These are phyloP conservation scores for Quercus robur DNA, from an alignment of 306 rosid species.

Conservation along the genomic window DNA sequence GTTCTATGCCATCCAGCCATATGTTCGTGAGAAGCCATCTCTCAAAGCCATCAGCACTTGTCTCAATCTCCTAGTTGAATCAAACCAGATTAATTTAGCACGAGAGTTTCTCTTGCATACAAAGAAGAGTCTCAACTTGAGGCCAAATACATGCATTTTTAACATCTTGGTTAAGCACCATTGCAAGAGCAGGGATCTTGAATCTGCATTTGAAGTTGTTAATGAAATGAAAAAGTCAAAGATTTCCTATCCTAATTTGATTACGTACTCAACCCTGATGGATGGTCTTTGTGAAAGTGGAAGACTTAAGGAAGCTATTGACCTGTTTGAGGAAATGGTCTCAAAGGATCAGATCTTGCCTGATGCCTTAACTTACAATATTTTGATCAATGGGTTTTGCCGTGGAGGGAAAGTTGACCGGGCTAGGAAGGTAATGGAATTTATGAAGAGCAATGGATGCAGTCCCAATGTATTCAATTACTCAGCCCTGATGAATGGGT, in stretches of 20 bases:
- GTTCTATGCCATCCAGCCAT: slow-evolving; percentile 55
- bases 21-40: slow-evolving; percentile 75
- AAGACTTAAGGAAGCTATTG: slow-evolving; percentile 72
- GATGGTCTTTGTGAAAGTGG: slow-evolving; percentile 70
- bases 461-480: slow-evolving; percentile 67
- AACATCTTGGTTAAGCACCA: slow-evolving; percentile 87
- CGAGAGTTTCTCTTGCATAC: slow-evolving; percentile 58
- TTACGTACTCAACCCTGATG: slow-evolving; percentile 83
- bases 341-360: slow-evolving; percentile 62
- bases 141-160: slow-evolving; percentile 75
- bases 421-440: slow-evolving; percentile 62
- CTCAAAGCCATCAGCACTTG: slow-evolving; percentile 75
- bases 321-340: slow-evolving; percentile 77
- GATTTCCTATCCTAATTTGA: slow-evolving; percentile 62
- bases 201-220: slow-evolving; percentile 74
- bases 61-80: slow-evolving; percentile 72
- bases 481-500: slow-evolving; percentile 67
- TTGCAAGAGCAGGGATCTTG: slow-evolving; percentile 70
- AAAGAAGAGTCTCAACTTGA: slow-evolving; percentile 41
- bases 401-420: slow-evolving; percentile 53
- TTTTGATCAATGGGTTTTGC: slow-evolving; percentile 74
- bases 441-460: slow-evolving; percentile 81
- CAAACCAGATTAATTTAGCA: slow-evolving; percentile 61
- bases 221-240: slow-evolving; percentile 60
- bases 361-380: slow-evolving; percentile 69